phyloP scores from a whole-genome alignment of 177 flowering plant genomes.

The Tripterygium wilfordii region DNA sequence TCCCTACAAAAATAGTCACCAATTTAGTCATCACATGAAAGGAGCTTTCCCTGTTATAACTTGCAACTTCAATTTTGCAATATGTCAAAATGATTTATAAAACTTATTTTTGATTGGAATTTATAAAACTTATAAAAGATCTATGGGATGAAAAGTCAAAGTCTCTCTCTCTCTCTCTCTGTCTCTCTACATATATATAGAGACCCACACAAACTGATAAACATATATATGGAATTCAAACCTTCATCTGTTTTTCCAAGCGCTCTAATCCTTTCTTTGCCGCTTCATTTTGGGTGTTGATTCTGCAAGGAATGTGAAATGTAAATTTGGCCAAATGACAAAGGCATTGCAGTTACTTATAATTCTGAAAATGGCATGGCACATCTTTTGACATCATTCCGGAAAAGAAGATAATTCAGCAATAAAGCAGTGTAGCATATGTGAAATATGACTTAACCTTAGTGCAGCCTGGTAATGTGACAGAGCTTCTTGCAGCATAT shows the following conservation, averaged over 20 bases:
- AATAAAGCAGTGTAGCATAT: background rate
- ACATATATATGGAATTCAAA: constrained; percentile 31
- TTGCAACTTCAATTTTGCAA: too few relatives aligned
- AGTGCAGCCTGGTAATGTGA: constrained; percentile 91
- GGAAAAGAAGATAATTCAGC: background rate
- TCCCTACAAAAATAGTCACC: constrained; percentile 46
- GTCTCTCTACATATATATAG: too few relatives aligned
- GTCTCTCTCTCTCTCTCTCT: too few relatives aligned
- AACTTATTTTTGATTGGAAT: too few relatives aligned
- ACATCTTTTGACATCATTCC: too few relatives aligned
- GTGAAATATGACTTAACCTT: constrained; percentile 39
- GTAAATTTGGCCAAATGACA: background rate
- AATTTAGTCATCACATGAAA: background rate
- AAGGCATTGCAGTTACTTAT: background rate
- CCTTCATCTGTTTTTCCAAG: constrained; percentile 98
- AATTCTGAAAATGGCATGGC: too few relatives aligned
- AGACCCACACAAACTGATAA: too few relatives aligned
- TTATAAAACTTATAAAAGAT: too few relatives aligned
- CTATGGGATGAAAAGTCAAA: too few relatives aligned
- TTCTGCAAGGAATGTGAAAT: constrained; percentile 36
- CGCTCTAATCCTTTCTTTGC: constrained; percentile 90
- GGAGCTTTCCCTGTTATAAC: background rate
- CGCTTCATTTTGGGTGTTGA: constrained; percentile 83
- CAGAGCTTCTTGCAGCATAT: constrained; percentile 84
- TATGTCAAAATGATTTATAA: too few relatives aligned